Base-by-base conservation (phyloP, 495 filamentous ascomycete species). In the Rhizodiscina lignyota region DNA sequence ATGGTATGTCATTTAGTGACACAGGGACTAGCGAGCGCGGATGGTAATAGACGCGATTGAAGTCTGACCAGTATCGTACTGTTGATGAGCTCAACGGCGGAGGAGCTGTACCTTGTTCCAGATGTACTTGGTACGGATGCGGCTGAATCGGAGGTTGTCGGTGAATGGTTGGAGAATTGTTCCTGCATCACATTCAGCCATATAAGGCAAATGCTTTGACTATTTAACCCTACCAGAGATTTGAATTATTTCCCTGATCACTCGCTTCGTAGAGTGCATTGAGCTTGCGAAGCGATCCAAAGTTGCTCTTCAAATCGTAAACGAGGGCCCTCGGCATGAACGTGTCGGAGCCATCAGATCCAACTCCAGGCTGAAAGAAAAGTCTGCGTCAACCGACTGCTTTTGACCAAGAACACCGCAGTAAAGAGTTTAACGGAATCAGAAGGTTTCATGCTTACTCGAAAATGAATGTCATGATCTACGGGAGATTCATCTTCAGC, bases 21-120 rank as follows among this genome's bases (percentile, higher is more conserved):
- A 50, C 40, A 18, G 44, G 47, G 5, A 93, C 64, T 24, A 92
- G 69, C 3, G 85, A 94, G 26, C 74, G 74, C 2, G 89, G 89
- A 51, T 99, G 86, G 52, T 83, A 96, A 57, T 75, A 96, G 11
- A 92, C 65, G 19, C 83, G 72, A 42, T 79, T 85, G 56, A 81
- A 96, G 56, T 97, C 89, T 11, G 84, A 92, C 86, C 91, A 97
- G 60, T 83, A 96, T 21, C 82, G 76, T 15, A 96, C 79, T 2
- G 74, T 68, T 21, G 70, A 62, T 0, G 77, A 65, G 2, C 64
- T 77, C 12, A 93, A 67, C 13, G 59, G 58, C 1, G 72, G 60
- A 1, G 80, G 74, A 2, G 61, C 42, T 30, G 72, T 53, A 18
- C 80, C 83, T 38, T 61, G 52, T 42, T 93, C 79, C 21, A 97